These are phyloP conservation scores for Sicyos baderoa DNA, from an alignment of 306 rosid genomes.

Conservation along the genomic window DNA sequence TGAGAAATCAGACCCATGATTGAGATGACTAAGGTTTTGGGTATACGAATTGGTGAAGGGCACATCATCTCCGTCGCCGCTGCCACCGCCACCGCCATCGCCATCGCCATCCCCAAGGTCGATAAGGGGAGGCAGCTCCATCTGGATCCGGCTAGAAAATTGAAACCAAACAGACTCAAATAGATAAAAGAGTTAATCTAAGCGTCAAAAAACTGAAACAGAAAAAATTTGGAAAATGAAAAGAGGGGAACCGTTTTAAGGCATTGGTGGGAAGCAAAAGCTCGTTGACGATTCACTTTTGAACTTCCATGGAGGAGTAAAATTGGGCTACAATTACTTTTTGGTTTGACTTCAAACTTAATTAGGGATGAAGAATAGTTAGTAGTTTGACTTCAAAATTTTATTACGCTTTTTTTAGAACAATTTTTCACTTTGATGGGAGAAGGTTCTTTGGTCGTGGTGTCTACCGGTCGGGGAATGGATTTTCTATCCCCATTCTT, in stretches of 20 bases:
- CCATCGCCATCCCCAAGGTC: slow-evolving; percentile 18
- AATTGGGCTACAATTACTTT: not conserved
- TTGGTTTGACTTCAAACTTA: slow-evolving; percentile 2
- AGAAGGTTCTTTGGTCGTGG: too few species aligned
- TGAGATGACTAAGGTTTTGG: slow-evolving; percentile 16
- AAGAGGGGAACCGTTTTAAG: not conserved
- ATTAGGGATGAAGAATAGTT: too few species aligned
- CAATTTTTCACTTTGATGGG: too few species aligned
- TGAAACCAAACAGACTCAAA: not conserved
- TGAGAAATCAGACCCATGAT: slow-evolving; percentile 20
- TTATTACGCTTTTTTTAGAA: too few species aligned
- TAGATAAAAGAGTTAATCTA: not conserved
- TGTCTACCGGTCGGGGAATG: too few species aligned
- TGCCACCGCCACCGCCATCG: slow-evolving; percentile 8
- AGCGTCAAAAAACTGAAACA: not conserved
- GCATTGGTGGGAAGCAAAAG: not conserved
- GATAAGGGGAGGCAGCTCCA: slow-evolving; percentile 21
- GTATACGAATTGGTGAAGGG: slow-evolving; percentile 7
- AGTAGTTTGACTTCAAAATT: too few species aligned
- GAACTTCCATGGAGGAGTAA: not conserved
- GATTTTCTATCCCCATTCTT: too few species aligned
- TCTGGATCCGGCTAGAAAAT: slow-evolving; percentile 14
- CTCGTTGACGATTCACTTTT: not conserved
- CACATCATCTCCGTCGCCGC: slow-evolving; percentile 1
- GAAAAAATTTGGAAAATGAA: not conserved